Base-by-base conservation (phyloP, 176 grass and related monocot genomes). In the Oryza rufipogon region DNA sequence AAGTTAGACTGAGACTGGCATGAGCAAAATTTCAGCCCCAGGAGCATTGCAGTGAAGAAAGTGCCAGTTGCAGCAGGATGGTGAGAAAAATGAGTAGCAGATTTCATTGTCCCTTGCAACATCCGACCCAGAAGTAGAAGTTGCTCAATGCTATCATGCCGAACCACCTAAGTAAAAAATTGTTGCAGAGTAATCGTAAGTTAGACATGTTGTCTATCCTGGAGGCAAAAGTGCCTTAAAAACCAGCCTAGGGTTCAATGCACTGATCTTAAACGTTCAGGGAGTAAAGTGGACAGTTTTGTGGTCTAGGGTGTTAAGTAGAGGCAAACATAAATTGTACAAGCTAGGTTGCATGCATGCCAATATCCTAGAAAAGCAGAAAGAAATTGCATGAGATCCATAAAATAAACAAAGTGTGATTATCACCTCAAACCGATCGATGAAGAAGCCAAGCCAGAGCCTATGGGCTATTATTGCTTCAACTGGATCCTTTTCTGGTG, bases 91-190 rank as follows among this genome's bases (percentile, higher is more conserved):
- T 93, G 91, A 65, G 67, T 71, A 71, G 93, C 86, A 68, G 91
- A 98, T 84, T 95, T 98, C 96, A 98, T 98, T 33, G 86, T 98
- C 84, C 96, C 96, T 91, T 98, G 96, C 85, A 98, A 78, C 90
- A 98, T 86, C 68, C 96, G 91, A 67, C 91, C 92, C 69, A 98
- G 75, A 89, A 98, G 96, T 77, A 98, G 83, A 85, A 98, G 91
- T 83, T 98, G 96, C 75, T 96, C 96, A 64, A 98, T 94, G 70
- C 96, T 98, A 82, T 98, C 96, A 86, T 98, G 91, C 68, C 91
- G 87, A 85, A 96, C 91, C 64, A 98, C 96, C 96, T 98, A 41
- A 79, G 80, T 88, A 61, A 56, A n/a, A 76, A 51, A 51, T 16
- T 16, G 14, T 16, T 51, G 4, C 48, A 5, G 48, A 51, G 48